Percentiles rank a stretch among this genome's conserved stretches.
Evolutionary conservation across 345 rosid genomes (phyloP).

Genomic region (Reutealis trisperma): DNA sequence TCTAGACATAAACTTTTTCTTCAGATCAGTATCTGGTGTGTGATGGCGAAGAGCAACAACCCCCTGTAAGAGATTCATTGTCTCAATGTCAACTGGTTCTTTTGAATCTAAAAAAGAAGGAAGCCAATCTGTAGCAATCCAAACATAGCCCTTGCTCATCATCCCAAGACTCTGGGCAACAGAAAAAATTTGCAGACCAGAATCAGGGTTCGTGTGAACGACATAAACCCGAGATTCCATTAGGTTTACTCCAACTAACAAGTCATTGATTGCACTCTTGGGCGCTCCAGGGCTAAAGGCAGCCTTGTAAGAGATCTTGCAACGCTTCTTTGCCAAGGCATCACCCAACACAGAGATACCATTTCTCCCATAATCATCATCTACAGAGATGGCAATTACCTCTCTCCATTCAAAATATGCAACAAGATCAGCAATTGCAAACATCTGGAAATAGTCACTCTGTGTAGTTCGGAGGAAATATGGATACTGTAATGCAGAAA

Average conservation of each 20-base stretch:
- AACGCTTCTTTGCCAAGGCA: constrained; percentile 68
- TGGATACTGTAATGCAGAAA: constrained; percentile 62
- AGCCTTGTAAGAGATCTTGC: constrained; percentile 77
- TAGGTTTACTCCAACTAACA: constrained; percentile 59
- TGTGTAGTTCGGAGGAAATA: constrained; percentile 64
- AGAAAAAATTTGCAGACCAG: constrained; percentile 68
- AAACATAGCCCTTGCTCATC: constrained; percentile 74
- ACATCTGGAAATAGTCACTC: constrained; percentile 76
- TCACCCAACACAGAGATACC: constrained; percentile 80
- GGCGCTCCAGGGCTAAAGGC: constrained; percentile 60
- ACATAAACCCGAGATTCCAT: constrained; percentile 88
- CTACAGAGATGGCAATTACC: constrained; percentile 77
- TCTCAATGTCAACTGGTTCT: constrained; percentile 40
- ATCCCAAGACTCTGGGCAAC: constrained; percentile 69
- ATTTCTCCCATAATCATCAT: constrained; percentile 86
- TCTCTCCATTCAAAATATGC: constrained; percentile 73
- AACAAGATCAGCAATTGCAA: constrained; percentile 74
- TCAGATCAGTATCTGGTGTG: constrained; percentile 61
- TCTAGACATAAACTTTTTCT: constrained; percentile 46
- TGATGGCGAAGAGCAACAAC: constrained; percentile 85
- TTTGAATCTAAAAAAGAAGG: constrained; percentile 67
- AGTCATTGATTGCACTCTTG: constrained; percentile 42
- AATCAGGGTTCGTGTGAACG: constrained; percentile 86
- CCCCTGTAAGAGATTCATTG: constrained; percentile 74
- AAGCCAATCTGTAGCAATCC: constrained; percentile 98